Evolutionary conservation across 2,329 filamentous ascomycete genomes (phyloP), one percentile per base, ranked within the genome.

Genomic region (Malbranchea zuffiana): DNA sequence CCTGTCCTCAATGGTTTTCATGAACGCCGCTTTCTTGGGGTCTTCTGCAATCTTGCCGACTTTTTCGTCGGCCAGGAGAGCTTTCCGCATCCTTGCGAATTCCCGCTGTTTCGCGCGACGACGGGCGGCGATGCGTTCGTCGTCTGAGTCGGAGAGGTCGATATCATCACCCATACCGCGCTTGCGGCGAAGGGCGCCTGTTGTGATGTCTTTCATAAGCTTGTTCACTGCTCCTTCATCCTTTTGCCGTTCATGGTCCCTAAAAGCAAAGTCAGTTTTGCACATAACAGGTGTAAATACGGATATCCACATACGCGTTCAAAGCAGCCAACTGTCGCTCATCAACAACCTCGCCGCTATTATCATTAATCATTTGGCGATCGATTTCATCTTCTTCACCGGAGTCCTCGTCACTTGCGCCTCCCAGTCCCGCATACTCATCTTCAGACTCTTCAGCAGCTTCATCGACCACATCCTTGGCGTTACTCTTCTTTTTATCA

Each of bases 391-490:
- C 74, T 41, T 86, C 82, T 38, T 79, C 80, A 28, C 73, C 80
- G 29, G 77, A 79, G 46, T 88, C 84, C 47, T 96, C 88, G 42
- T 88, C 87, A 58, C 87, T 88, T 7, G 69, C 80, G 44, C 90
- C 90, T 47, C 90, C 90, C 6, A 98, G 69, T 3, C 90, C 90
- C 25, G 87, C 88, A 56, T 96, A 98, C 59, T 98, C 90, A 55
- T 98, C 90, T 55, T 98, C 92, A 0, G 90, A 98, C 61, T 98
- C 90, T 50, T 94, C 84, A 43, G 90, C 88, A 55, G 93, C 86
- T 47, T 95, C 90, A 47, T 96, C 75, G 24, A 98, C 71, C 72
- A 94, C 82, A 16, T 80, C 78, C 51, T 78, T 86, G 0, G 87
- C 88, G 54, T 82, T 79, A 62, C 84, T 92, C 56, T 81, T 87